Base-by-base conservation (phyloP, 2,329 filamentous ascomycete genomes). In the Emmonsiellopsis sp. region DNA sequence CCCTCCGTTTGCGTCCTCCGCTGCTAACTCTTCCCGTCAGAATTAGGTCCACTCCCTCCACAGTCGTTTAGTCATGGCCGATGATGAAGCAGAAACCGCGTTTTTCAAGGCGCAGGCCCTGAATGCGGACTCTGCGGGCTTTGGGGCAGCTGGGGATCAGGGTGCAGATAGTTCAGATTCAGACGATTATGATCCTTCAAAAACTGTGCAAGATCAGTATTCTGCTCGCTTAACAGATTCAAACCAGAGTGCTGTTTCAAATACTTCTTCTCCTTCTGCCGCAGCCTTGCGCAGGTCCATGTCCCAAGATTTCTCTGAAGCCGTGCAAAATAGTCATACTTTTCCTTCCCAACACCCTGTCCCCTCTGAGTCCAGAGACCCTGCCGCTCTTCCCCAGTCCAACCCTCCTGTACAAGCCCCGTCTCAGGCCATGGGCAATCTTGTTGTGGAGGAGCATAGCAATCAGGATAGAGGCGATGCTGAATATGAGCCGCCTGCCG, bases 391-490 rank as follows among this genome's bases (percentile, higher is more conserved):
- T 52, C 59, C 63, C 58, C 57, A 61, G 42, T 50, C 62, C 52
- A 62, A 64, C 53, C 69, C 71, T 51, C 57, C 63, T 61, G 62
- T 60, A 54, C 67, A 67, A 51, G 62, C 65, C 59, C 74, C 76
- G 65, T 70, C 76, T 63, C 77, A 74, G 63, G 80, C 75, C 57
- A 77, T 79, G 63, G 80, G 79, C 67, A 81, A 80, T 61, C 83
- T 83, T 74, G 77, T 82, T 69, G 76, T 80, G 66, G 81, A 83
- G 70, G 80, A 81, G 67, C 79, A 82, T 65, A 77, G 79, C 67
- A 77, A 79, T 63, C 77, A 79, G 65, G 74, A 77, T 50, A 61
- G 68, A 57, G 68, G 69, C 59, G 71, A 73, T 61, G 68, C 67
- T 61, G 71, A 73, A 64, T 73, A 73, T 67, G 85, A 85, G 68